These are phyloP conservation scores for Globisporangium parvum DNA, from an alignment of 352 stramenopile species.

Conservation along the genomic window DNA sequence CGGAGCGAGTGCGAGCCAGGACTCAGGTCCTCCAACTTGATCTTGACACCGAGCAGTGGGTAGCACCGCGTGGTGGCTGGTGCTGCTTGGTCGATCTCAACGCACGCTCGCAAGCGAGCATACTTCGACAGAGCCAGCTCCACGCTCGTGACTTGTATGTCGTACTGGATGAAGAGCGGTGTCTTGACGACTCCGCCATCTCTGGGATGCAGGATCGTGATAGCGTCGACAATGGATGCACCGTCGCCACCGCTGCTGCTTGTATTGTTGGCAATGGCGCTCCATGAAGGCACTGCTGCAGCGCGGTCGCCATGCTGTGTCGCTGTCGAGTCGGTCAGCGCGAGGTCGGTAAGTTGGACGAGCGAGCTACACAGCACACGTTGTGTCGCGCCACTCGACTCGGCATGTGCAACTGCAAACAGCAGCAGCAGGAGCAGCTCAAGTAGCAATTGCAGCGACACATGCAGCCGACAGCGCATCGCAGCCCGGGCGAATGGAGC, in stretches of 20 bases:
- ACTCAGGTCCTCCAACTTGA: not conserved
- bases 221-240: not conserved
- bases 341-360: too few relatives aligned
- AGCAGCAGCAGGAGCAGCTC: too few relatives aligned
- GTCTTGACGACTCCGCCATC: not conserved
- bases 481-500: too few relatives aligned
- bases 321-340: too few relatives aligned
- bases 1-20: constrained; percentile 1
- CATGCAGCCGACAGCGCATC: too few relatives aligned
- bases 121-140: not conserved
- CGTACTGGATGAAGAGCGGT: not conserved
- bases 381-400: too few relatives aligned
- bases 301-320: too few relatives aligned
- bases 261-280: not conserved
- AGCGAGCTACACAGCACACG: too few relatives aligned
- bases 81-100: not conserved
- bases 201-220: not conserved
- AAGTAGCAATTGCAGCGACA: too few relatives aligned
- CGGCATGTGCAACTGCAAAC: too few relatives aligned
- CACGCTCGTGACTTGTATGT: not conserved
- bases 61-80: not conserved
- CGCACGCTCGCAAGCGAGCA: not conserved
- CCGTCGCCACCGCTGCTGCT: not conserved
- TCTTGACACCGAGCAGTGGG: not conserved
- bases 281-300: too few relatives aligned